These are phyloP conservation scores for Aspergillus cejpii DNA, from an alignment of 2,329 filamentous ascomycete species.

Conservation along the genomic window DNA sequence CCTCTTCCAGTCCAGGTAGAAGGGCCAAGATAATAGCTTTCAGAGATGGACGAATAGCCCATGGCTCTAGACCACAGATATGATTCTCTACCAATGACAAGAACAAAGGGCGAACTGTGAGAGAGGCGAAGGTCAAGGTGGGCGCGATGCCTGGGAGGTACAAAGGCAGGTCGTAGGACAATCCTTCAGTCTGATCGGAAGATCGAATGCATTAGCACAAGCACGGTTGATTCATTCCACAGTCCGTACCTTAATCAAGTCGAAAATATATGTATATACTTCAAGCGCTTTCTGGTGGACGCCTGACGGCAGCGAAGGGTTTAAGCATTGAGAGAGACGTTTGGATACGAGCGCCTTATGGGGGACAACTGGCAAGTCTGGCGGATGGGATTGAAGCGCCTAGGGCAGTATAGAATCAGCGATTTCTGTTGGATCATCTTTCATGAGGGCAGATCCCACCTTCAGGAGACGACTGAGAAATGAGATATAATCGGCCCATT, in stretches of 20 bases:
- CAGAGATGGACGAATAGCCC: constrained; percentile 72
- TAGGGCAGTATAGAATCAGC: constrained; percentile 31
- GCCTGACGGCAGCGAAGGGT: constrained; percentile 84
- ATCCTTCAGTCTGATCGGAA: constrained; percentile 53
- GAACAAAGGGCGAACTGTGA: constrained; percentile 80
- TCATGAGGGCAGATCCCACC: constrained; percentile 44
- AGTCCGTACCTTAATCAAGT: constrained; percentile 62
- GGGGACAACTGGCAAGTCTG: constrained; percentile 65
- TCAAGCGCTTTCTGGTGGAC: constrained; percentile 97
- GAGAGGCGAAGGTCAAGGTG: constrained; percentile 87
- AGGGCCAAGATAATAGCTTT: constrained; percentile 87
- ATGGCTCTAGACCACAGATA: constrained; percentile 64
- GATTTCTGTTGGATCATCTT: background rate
- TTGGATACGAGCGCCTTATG: constrained; percentile 79
- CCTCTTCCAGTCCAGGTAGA: constrained; percentile 86
- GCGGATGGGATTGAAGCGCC: constrained; percentile 81
- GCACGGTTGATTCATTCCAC: background rate
- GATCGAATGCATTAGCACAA: constrained; percentile 12
- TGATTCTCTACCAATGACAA: constrained; percentile 76
- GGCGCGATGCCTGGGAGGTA: constrained; percentile 86
- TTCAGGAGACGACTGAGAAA: constrained; percentile 88
- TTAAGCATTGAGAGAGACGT: constrained; percentile 88
- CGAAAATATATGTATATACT: constrained; percentile 85
- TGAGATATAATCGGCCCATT: constrained; percentile 99
- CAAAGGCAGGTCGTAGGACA: constrained; percentile 74